A percentile compares a stretch with the other conserved stretches of the same genome.
These are phyloP conservation scores for Melampsora americana DNA, from an alignment of 1,284 basidiomycete species.

Conservation along the genomic window DNA sequence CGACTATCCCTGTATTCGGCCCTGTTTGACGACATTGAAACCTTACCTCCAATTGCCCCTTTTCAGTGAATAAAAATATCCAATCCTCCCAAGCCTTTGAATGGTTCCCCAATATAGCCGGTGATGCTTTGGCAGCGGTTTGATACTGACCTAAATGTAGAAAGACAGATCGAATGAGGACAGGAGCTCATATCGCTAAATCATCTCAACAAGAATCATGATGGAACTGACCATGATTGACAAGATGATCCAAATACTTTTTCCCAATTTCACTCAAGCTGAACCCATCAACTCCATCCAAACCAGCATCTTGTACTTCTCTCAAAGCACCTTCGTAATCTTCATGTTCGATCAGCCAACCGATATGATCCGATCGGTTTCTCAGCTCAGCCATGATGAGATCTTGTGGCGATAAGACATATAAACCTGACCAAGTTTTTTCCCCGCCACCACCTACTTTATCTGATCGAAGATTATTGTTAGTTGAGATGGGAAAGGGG, in stretches of 20 bases:
- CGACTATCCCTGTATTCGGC: neutral
- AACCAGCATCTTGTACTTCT: slow-evolving; percentile 71
- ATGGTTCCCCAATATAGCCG: slow-evolving; percentile 79
- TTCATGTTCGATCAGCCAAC: slow-evolving; percentile 83
- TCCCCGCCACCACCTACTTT: neutral
- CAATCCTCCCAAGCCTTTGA: slow-evolving; percentile 85
- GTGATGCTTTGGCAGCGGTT: slow-evolving; percentile 79
- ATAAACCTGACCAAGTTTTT: slow-evolving; percentile 59
- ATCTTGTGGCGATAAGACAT: slow-evolving; percentile 80
- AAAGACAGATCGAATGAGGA: neutral
- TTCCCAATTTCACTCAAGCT: slow-evolving; percentile 47
- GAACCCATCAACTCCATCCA: slow-evolving; percentile 48
- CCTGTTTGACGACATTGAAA: neutral
- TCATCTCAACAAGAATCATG: neutral
- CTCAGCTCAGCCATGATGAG: slow-evolving; percentile 79
- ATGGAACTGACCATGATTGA: slow-evolving; percentile 23
- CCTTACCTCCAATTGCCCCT: slow-evolving; percentile 69
- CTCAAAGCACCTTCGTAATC: slow-evolving; percentile 82
- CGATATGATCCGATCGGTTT: slow-evolving; percentile 83
- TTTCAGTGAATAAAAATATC: slow-evolving; percentile 86
- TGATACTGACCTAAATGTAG: slow-evolving; percentile 65
- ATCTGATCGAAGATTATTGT: slow-evolving; percentile 34
- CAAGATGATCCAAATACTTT: slow-evolving; percentile 36
- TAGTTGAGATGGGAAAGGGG: slow-evolving; percentile 48
- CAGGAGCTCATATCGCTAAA: neutral